These are phyloP conservation scores for Leishmania martiniquensis DNA, from an alignment of 208 protist species.

Conservation along the genomic window DNA sequence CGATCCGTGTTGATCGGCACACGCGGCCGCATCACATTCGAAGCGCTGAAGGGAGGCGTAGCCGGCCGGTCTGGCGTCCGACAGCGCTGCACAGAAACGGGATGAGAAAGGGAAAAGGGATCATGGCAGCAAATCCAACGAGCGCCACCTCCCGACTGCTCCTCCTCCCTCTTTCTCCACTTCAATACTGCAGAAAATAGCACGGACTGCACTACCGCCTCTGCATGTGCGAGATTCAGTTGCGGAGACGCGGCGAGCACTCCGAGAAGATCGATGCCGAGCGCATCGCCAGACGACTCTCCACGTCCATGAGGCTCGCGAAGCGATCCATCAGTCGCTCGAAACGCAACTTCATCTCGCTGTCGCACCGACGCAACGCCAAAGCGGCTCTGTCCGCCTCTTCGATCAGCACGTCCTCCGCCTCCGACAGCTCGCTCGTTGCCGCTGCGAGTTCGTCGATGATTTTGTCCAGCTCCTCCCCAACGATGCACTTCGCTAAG, in stretches of 20 bases:
- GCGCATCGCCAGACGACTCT: slow-evolving; percentile 13
- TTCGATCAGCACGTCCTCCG: slow-evolving; percentile 33
- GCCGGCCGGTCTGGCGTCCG: background rate
- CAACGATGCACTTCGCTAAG: slow-evolving; percentile 13
- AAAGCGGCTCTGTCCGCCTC: slow-evolving; percentile 33
- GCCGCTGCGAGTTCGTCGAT: slow-evolving; percentile 22
- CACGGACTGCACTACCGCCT: background rate
- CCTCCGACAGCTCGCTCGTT: slow-evolving; percentile 25
- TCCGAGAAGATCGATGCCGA: background rate
- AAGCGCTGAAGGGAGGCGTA: background rate
- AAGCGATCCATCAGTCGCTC: slow-evolving; percentile 22
- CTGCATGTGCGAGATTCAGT: background rate
- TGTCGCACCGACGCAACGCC: slow-evolving; percentile 11
- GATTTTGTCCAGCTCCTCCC: slow-evolving; percentile 9
- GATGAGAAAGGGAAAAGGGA: background rate
- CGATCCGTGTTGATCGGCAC: too few species aligned
- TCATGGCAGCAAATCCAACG: background rate
- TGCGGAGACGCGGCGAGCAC: background rate
- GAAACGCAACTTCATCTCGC: slow-evolving; percentile 14
- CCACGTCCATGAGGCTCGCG: slow-evolving; percentile 19
- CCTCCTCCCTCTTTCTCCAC: too few species aligned
- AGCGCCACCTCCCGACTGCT: background rate
- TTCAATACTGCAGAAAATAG: too few species aligned
- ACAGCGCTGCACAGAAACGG: background rate
- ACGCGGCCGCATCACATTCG: background rate